phyloP scores from a whole-genome alignment of 192 early-diverging fungal species.

The Chytriomyces sp. region DNA sequence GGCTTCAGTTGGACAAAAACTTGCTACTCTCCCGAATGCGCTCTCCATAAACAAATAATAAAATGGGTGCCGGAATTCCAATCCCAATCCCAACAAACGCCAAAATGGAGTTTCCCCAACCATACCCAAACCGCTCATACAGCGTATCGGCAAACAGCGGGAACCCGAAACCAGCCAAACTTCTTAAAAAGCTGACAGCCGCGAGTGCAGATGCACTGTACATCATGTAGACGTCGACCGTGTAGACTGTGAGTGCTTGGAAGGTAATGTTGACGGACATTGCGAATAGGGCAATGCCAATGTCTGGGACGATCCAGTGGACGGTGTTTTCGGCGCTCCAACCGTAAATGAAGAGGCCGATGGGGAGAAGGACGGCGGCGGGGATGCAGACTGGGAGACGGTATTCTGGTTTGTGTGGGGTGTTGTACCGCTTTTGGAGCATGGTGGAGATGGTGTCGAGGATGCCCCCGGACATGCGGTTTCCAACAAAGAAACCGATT shows the following conservation, averaged over 20 bases:
- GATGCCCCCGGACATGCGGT: background rate
- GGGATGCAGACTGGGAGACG: slow-evolving; percentile 3
- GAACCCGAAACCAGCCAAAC: slow-evolving; percentile 10
- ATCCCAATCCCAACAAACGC: background rate
- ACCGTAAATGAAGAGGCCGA: slow-evolving; percentile 5
- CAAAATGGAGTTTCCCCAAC: slow-evolving; percentile 13
- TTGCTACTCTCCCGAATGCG: slow-evolving; percentile 8
- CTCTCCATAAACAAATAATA: slow-evolving; percentile 21
- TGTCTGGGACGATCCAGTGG: slow-evolving; percentile 22
- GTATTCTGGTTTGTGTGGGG: slow-evolving; percentile 22
- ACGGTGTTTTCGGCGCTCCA: slow-evolving; percentile 21
- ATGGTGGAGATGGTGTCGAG: background rate
- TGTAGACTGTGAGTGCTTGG: slow-evolving; percentile 1
- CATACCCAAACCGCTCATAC: slow-evolving; percentile 16
- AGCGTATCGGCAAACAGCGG: slow-evolving; percentile 4
- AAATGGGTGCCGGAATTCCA: slow-evolving; percentile 9
- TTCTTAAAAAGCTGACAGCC: background rate
- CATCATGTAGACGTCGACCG: slow-evolving; percentile 1
- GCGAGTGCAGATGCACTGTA: slow-evolving; percentile 12
- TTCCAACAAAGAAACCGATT: slow-evolving; percentile 15
- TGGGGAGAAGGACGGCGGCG: background rate
- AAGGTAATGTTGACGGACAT: background rate
- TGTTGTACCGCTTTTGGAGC: slow-evolving; percentile 25
- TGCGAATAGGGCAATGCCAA: slow-evolving; percentile 1
- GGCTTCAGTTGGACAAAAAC: background rate